Conservation (phyloP, 2,329 filamentous ascomycete genomes). For the Xylariales sp. region DNA sequence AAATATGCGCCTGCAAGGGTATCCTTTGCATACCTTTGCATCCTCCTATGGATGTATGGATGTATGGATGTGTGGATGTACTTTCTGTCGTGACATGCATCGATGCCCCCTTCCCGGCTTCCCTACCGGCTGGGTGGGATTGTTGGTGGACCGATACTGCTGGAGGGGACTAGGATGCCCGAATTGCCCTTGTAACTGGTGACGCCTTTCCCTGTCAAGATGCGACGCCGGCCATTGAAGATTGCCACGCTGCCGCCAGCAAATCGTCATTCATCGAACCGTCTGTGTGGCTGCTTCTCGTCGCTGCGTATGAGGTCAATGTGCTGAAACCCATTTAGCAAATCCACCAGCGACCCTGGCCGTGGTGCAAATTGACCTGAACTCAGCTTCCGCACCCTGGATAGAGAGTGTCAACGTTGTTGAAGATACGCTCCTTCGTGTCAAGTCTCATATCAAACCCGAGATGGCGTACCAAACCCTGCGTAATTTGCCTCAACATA, state of each 20-base stretch:
- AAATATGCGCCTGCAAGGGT: slow-evolving; percentile 2
- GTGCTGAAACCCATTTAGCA: too few species aligned
- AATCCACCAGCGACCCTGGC: too few species aligned
- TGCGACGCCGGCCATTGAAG: slow-evolving; percentile 1
- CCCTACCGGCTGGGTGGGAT: slow-evolving; percentile 5
- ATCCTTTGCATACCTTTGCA: background rate
- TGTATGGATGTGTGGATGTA: too few species aligned
- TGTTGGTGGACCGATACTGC: slow-evolving; percentile 8
- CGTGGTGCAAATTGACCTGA: too few species aligned
- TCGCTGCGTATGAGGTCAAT: too few species aligned
- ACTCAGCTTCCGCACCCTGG: too few species aligned
- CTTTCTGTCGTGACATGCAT: slow-evolving; percentile 1
- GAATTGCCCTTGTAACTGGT: slow-evolving; percentile 3
- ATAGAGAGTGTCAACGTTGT: too few species aligned
- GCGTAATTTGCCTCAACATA: too few species aligned
- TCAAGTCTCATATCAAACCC: too few species aligned
- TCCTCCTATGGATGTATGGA: too few species aligned
- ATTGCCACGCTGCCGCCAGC: background rate
- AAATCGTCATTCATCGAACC: slow-evolving; percentile 1
- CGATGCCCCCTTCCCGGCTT: slow-evolving; percentile 8
- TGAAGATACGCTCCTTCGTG: too few species aligned
- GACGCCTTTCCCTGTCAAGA: slow-evolving; percentile 1
- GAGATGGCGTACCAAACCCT: too few species aligned
- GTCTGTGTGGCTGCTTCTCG: background rate
- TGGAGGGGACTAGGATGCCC: slow-evolving; percentile 1